phyloP scores from a whole-genome alignment of 176 grass and related monocot genomes.

The Oryza rufipogon region DNA sequence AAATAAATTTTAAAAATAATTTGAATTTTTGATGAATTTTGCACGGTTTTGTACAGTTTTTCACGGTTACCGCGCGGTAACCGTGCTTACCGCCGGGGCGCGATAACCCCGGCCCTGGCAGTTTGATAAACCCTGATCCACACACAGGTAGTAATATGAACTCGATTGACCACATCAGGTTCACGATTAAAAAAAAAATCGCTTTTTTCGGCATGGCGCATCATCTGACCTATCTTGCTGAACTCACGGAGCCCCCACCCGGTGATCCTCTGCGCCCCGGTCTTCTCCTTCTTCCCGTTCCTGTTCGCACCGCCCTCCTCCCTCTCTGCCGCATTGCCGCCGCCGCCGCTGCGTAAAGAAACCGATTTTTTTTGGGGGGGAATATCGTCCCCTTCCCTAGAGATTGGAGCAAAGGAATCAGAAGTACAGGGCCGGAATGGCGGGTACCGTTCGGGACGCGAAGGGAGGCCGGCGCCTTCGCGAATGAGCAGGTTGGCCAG shows the following conservation, averaged over 20 bases:
- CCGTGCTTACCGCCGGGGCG: too few relatives aligned
- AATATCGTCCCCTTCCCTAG: slow-evolving; percentile 19
- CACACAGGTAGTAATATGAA: background rate
- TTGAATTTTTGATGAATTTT: too few relatives aligned
- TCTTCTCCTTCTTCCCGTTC: slow-evolving; percentile 70
- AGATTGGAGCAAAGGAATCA: slow-evolving; percentile 21
- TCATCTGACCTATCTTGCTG: slow-evolving; percentile 83
- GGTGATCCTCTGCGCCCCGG: slow-evolving; percentile 51
- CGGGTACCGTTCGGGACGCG: slow-evolving; percentile 33
- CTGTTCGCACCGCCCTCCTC: slow-evolving; percentile 51
- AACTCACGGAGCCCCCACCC: slow-evolving; percentile 91
- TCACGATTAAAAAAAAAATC: background rate
- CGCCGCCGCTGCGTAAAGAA: slow-evolving; percentile 42
- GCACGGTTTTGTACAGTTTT: too few relatives aligned
- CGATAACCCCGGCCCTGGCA: too few relatives aligned
- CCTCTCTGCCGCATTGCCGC: slow-evolving; percentile 39
- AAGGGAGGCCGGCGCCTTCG: slow-evolving; percentile 23
- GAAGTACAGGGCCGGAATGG: background rate
- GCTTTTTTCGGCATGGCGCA: background rate
- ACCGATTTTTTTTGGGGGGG: background rate
- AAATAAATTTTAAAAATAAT: too few relatives aligned
- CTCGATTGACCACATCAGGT: background rate
- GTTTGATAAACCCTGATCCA: background rate
- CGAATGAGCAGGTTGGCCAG: slow-evolving; percentile 28
- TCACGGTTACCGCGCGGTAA: too few relatives aligned